A percentile compares a stretch with the other conserved stretches of the same genome.
phyloP scores from a whole-genome alignment of 2,329 filamentous ascomycete genomes.

The Fusarium drepaniforme region DNA sequence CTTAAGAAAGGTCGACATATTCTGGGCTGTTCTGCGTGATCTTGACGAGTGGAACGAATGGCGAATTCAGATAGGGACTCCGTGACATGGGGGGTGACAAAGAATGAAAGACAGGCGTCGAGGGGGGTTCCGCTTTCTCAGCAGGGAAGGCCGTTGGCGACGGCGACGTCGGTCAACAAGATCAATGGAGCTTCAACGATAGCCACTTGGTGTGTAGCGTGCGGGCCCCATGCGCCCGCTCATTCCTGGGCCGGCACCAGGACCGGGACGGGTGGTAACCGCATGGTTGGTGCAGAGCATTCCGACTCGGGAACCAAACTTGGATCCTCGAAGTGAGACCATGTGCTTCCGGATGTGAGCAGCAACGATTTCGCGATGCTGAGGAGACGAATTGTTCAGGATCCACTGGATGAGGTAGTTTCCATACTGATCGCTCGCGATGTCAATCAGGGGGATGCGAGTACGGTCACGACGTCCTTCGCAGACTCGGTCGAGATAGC shows the following conservation, averaged over 20 bases:
- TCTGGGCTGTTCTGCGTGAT: slow-evolving; percentile 53
- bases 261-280: slow-evolving; percentile 87
- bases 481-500: slow-evolving; percentile 94
- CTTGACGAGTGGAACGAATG: slow-evolving; percentile 49
- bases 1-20: slow-evolving; percentile 60
- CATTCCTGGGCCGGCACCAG: slow-evolving; percentile 78
- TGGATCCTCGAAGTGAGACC: slow-evolving; percentile 97
- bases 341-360: slow-evolving; percentile 98
- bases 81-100: slow-evolving; percentile 42
- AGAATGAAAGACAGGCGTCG: slow-evolving; percentile 37
- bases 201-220: slow-evolving; percentile 64
- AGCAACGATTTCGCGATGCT: slow-evolving; percentile 93
- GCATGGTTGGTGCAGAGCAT: slow-evolving; percentile 99
- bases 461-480: slow-evolving; percentile 91
- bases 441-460: slow-evolving; percentile 96
- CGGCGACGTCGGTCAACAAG: neutral
- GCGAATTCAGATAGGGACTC: slow-evolving; percentile 45
- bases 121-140: slow-evolving; percentile 7
- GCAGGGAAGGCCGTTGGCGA: slow-evolving; percentile 5
- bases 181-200: slow-evolving; percentile 58
- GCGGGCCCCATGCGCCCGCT: slow-evolving; percentile 68
- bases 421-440: slow-evolving; percentile 97
- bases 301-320: slow-evolving; percentile 97
- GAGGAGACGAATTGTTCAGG: slow-evolving; percentile 85
- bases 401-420: slow-evolving; percentile 99